Evolutionary conservation across 1,284 basidiomycete species (phyloP).

Genomic region (Takashimella koratensis): DNA sequence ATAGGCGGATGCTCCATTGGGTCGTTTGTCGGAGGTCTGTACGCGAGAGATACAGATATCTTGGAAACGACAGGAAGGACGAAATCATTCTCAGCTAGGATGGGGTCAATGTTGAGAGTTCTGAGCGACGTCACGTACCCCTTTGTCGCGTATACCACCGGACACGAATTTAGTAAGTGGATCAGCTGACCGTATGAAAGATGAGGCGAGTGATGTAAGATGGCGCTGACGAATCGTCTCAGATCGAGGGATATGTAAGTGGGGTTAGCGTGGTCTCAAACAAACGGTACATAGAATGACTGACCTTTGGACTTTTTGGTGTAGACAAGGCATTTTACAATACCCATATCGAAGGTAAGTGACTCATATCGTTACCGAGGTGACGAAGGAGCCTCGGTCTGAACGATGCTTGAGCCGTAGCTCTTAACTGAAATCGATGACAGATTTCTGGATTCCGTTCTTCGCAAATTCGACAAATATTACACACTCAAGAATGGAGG

Average conservation of each 20-base stretch:
- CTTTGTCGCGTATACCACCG: conserved; percentile 95
- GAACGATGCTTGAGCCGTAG: neutral
- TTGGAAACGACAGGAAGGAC: conserved; percentile 79
- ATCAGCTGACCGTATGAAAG: conserved; percentile 17
- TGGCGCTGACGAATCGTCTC: too few species aligned
- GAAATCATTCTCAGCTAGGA: conserved; percentile 66
- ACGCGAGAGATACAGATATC: conserved; percentile 88
- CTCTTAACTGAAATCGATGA: neutral
- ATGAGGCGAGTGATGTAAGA: too few species aligned
- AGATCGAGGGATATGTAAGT: conserved; percentile 46
- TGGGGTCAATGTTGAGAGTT: conserved; percentile 93
- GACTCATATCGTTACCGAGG: too few species aligned
- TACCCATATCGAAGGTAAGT: conserved; percentile 74
- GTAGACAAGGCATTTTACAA: conserved; percentile 67
- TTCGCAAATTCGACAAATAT: conserved; percentile 99
- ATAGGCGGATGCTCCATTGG: conserved; percentile 88
- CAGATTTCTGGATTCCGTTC: conserved; percentile 96
- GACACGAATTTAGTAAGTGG: conserved; percentile 70
- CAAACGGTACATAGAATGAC: too few species aligned
- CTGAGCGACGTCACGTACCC: conserved; percentile 96
- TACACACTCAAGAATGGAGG: conserved; percentile 92
- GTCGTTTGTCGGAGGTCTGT: conserved; percentile 89
- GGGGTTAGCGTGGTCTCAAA: neutral
- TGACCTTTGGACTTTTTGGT: too few species aligned
- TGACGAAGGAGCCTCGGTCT: neutral